Base-by-base conservation (phyloP, 2,329 filamentous ascomycete species). In the Lasiodiplodia sp. region DNA sequence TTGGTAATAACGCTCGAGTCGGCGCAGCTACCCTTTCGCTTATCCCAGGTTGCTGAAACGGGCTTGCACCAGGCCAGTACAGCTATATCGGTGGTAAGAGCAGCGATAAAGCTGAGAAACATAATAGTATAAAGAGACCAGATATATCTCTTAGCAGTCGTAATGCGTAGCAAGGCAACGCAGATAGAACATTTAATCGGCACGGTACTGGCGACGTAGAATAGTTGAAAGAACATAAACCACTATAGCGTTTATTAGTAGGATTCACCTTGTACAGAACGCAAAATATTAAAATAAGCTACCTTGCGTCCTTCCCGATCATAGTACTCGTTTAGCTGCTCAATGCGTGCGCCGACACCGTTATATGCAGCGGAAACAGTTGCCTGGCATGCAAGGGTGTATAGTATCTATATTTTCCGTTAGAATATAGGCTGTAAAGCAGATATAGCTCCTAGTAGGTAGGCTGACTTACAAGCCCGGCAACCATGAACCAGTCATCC, bases 1-100 rank as follows among this genome's bases (percentile, higher is more conserved):
- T 73, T 72, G 70, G 73, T 75, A 69, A 77, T 77, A 18, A 18
- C 55, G 1, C 10, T 52, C 1, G 25, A 40, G 10, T 16, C 31
- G 37, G 34, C 28, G 16, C 53, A 69, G 49, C 18, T 34, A 21
- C 55, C 67, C 34, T n/a, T 7, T 5, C 21, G 51, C 16, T 31
- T 14, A 38, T 66, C 52, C 71, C 70, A 72, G 18, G 31, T 52
- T 3, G 56, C 69, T 4, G 66, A 40, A 3, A 72, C 14, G 1
- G 69, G 70, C 11, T 44, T 49, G 44, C 71, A 72, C 7, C 57
- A 60, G 12, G 31, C 34, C 1, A 69, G 38, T 31, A 69, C 66
- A 7, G 55, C 47, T 2, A 68, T 47, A n/a, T 60, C 21, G 18
- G 49, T 28, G 25, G 14, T 31, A 12, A 52, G n/a, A 1, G 31